Conservation (phyloP, 345 rosid genomes). For the Citrus medica region DNA sequence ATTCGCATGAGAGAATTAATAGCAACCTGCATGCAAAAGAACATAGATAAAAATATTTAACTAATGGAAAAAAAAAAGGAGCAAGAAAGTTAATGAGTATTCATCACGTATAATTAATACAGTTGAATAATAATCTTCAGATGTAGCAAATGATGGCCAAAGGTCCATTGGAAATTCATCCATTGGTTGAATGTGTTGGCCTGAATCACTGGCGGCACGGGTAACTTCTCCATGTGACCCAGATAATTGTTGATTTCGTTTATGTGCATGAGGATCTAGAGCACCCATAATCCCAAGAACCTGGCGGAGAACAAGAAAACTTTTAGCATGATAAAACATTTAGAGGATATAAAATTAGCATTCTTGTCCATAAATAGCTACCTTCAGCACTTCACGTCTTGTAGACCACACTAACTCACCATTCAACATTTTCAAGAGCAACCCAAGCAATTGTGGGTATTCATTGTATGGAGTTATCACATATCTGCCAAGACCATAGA, state of each 20-base stretch:
- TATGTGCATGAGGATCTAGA: constrained; percentile 92
- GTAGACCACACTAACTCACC: constrained; percentile 97
- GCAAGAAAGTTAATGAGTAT: constrained; percentile 14
- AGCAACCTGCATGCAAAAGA: constrained; percentile 65
- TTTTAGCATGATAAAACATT: constrained; percentile 23
- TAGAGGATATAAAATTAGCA: constrained; percentile 12
- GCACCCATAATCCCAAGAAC: constrained; percentile 99
- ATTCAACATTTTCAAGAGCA: constrained; percentile 92
- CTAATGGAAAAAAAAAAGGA: not conserved
- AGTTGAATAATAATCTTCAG: constrained; percentile 95
- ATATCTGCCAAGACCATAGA: constrained; percentile 47
- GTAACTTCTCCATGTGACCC: constrained; percentile 88
- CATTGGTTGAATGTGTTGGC: constrained; percentile 80
- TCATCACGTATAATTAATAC: constrained; percentile 37
- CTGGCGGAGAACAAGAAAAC: constrained; percentile 39
- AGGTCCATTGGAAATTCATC: constrained; percentile 91
- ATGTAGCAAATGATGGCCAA: constrained; percentile 90
- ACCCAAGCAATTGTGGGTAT: constrained; percentile 87
- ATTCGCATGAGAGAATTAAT: constrained; percentile 96
- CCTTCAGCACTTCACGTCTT: constrained; percentile 98
- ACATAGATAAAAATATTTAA: not conserved
- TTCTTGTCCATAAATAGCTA: constrained; percentile 26
- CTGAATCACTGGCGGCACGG: constrained; percentile 90
- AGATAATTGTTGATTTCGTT: constrained; percentile 79
- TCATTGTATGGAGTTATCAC: constrained; percentile 94